Evolutionary conservation across 2,329 filamentous ascomycete genomes (phyloP), one percentile per base, ranked within the genome.

Genomic region (Thermothelomyces thermophilus): DNA sequence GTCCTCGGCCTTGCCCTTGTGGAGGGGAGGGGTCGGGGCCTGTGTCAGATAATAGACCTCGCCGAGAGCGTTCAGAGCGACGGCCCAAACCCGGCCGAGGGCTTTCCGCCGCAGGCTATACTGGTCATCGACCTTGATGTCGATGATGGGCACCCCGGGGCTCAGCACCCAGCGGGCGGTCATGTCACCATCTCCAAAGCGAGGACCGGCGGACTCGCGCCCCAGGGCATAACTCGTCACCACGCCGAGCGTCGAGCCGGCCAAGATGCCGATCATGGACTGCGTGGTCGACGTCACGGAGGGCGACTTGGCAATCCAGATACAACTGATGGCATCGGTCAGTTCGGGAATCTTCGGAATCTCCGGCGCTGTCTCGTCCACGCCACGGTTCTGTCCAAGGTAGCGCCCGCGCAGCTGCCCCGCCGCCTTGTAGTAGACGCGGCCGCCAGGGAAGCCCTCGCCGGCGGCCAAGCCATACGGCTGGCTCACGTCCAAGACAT

Each of bases 401-500:
- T 90, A 91, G 16, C 83, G 83, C 14, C 90, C 88, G 44, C 84
- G 79, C 67, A 83, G 81, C 67, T 95, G 89, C 41, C 83, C 81
- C 2, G 77, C 75, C 9, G 82, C 80, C 30, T 89, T 84, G 62
- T 86, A 94, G 64, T 90, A 93, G 39, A 82, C 77, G 49, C 84
- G 82, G 3, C 91, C 90, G 42, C 87, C 87, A 0, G 90, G 90
- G 49, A 85, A 88, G 2, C 89, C 90, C 70, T 95, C 89, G 3
- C 90, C 91, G 47, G 87, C 84, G 7, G 95, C 71, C 69, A 91
- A 80, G 8, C 91, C 91, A 63, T 87, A 90, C 8, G 80, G 79
- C 60, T 91, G 87, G 62, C 90, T 95, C 31, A 95, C 80, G 63
- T 95, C 90, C 85, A 96, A 90, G 31, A 86, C 79, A 61, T 96